These are phyloP conservation scores for Phytophthora ramorum DNA, from an alignment of 352 stramenopile genomes.

Conservation along the genomic window DNA sequence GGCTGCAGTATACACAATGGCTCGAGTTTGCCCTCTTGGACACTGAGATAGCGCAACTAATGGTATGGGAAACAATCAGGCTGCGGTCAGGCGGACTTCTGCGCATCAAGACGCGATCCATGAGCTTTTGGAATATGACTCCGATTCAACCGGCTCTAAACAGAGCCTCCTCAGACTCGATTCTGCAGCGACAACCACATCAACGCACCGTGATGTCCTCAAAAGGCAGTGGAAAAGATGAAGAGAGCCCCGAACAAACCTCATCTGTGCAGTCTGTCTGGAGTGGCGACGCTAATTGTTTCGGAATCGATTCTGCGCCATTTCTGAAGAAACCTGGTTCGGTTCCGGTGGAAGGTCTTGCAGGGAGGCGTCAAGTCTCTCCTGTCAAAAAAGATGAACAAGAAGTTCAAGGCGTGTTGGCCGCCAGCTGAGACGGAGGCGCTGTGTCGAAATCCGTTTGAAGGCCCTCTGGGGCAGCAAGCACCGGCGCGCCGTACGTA, in stretches of 20 bases:
- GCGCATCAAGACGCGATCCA: slow-evolving; percentile 22
- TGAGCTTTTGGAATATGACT: slow-evolving; percentile 32
- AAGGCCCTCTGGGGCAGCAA: slow-evolving; percentile 24
- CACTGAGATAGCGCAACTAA: slow-evolving; percentile 43
- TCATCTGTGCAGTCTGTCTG: background rate
- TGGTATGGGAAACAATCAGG: slow-evolving; percentile 38
- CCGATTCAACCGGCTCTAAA: slow-evolving; percentile 30
- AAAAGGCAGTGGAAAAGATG: slow-evolving; percentile 4
- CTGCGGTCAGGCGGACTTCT: slow-evolving; percentile 4
- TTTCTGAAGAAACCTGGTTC: slow-evolving; percentile 30
- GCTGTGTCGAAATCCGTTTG: slow-evolving; percentile 47
- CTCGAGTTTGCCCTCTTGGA: slow-evolving; percentile 40
- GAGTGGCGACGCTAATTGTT: slow-evolving; percentile 21
- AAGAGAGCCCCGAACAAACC: slow-evolving; percentile 10
- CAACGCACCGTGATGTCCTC: slow-evolving; percentile 1
- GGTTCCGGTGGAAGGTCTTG: background rate
- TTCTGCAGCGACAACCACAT: slow-evolving; percentile 21
- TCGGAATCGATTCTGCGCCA: slow-evolving; percentile 25
- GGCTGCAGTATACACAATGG: slow-evolving; percentile 47
- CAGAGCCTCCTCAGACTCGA: slow-evolving; percentile 33
- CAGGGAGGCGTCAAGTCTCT: slow-evolving; percentile 36
- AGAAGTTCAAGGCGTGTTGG: slow-evolving; percentile 57
- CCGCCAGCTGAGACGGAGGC: slow-evolving; percentile 27
- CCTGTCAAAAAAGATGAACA: slow-evolving; percentile 52
- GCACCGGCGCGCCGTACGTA: slow-evolving; percentile 29